Evolutionary conservation across 306 rosid genomes (phyloP), one percentile per base, ranked within the genome.

Genomic region (Betula pendula): DNA sequence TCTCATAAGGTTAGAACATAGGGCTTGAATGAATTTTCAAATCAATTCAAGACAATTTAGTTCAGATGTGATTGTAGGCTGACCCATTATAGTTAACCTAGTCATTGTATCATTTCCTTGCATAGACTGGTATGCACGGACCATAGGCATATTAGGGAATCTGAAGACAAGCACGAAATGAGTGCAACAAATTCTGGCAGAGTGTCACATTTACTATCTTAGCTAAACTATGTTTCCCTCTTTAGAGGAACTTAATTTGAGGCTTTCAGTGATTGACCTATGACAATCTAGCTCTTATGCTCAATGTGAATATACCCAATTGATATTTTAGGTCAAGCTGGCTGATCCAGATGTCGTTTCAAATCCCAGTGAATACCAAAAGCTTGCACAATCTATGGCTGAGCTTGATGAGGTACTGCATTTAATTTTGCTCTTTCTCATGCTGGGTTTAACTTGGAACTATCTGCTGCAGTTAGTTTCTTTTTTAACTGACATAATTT

Each of bases 311-410:
- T 35, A 5, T 65, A 51, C 63, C 20, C 7, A 29, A 76, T 38
- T 63, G 4, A 40, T 51, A 44, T 78, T 81, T 78, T 75, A 95
- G 99, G 90, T 92, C 73, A 95, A 91, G 91, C 91, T 95, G 72
- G 99, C 96, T 55, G 97, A 95, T 79, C 97, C 99, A 14, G 97
- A 92, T 31, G 50, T 92, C 3, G 92, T 91, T 40, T 88, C 96
- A 38, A 90, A 95, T 82, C 99, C 88, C 47, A 87, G 80, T 9
- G 99, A 92, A 76, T 95, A 95, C 84, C 97, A 95, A 86, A 95
- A 90, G 79, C 75, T 95, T 68, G 99, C 99, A n/a, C 99, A 95
- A 51, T 95, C 99, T 3, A 82, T 95, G 80, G 38, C 97, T 1
- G 99, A 95, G 63, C 99, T 95, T 13, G 92, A 92, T 19, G 94